A percentile compares a stretch with the other conserved stretches of the same genome.
phyloP scores from a whole-genome alignment of 495 filamentous ascomycete species.

The Annulohypoxylon stygium region DNA sequence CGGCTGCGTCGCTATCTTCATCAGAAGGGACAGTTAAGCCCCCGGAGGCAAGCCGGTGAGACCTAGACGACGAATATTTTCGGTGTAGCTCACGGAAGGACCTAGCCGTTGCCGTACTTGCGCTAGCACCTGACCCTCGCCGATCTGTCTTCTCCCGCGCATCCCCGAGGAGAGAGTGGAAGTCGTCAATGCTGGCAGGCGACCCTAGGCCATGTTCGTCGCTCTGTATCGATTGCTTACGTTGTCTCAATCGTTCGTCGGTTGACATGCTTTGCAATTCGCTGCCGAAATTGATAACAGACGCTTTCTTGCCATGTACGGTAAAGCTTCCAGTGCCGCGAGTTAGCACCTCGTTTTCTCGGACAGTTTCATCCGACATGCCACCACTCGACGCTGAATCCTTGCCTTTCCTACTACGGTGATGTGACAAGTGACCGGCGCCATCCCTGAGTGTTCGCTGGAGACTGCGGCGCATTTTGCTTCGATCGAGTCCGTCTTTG shows the following conservation, averaged over 20 bases:
- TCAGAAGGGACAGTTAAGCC: conserved; percentile 61
- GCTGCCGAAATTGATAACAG: conserved; percentile 91
- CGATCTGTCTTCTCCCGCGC: conserved; percentile 54
- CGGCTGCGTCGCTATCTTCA: conserved; percentile 68
- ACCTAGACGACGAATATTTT: conserved; percentile 63
- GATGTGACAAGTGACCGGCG: conserved; percentile 72
- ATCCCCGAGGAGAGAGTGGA: conserved; percentile 53
- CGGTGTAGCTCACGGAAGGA: conserved; percentile 68
- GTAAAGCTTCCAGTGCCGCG: conserved; percentile 90
- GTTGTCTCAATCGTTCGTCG: conserved; percentile 76
- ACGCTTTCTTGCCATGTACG: conserved; percentile 97
- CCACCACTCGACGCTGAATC: conserved; percentile 75
- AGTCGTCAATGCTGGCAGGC: conserved; percentile 48
- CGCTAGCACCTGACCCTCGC: conserved; percentile 66
- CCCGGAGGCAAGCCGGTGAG: conserved; percentile 46
- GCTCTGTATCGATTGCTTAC: conserved; percentile 52
- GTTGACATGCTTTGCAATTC: conserved; percentile 85
- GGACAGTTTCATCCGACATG: conserved; percentile 70
- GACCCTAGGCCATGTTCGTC: conserved; percentile 51
- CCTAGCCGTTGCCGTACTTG: conserved; percentile 67
- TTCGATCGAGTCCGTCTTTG: conserved; percentile 62
- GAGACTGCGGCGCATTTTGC: conserved; percentile 86
- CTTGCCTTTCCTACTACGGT: conserved; percentile 80
- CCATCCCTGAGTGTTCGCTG: conserved; percentile 91
- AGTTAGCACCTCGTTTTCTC: conserved; percentile 75